These are phyloP conservation scores for Lipomyces sp. DNA, from an alignment of 805 yeast genomes.

Conservation along the genomic window DNA sequence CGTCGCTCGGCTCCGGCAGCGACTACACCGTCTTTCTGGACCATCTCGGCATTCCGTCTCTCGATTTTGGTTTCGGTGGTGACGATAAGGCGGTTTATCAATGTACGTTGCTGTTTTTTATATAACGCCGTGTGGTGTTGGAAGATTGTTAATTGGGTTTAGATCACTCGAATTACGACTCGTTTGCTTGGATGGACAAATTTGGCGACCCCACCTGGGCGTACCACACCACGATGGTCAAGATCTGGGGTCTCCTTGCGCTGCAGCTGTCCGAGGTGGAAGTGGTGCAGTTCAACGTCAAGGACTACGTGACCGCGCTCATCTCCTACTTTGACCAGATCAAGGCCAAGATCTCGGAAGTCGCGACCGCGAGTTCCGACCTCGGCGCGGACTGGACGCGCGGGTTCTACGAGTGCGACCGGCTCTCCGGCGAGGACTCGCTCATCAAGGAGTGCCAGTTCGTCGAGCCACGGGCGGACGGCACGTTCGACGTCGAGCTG, in stretches of 20 bases:
- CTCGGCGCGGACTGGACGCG: constrained; percentile 12
- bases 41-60: constrained; percentile 43
- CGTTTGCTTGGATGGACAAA: constrained; percentile 61
- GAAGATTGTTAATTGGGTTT: no score
- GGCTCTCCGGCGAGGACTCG: background rate
- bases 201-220: constrained; percentile 62
- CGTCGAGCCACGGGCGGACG: background rate
- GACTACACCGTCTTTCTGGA: constrained; percentile 53
- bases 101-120: constrained; percentile 6
- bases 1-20: constrained; percentile 63
- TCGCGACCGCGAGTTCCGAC: constrained; percentile 23
- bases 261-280: constrained; percentile 50
- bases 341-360: constrained; percentile 39
- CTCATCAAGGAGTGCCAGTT: constrained; percentile 7
- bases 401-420: constrained; percentile 13
- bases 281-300: constrained; percentile 44
- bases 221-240: constrained; percentile 55
- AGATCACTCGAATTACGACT: constrained; percentile 63
- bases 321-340: constrained; percentile 42
- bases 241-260: constrained; percentile 50
- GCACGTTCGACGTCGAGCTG: constrained; percentile 6
- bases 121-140: no score
- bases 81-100: constrained; percentile 60
- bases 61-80: constrained; percentile 56
- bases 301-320: constrained; percentile 44